Evolutionary conservation across 192 early-diverging fungal species (phyloP).

Genomic region (Pilobolus umbonatus): DNA sequence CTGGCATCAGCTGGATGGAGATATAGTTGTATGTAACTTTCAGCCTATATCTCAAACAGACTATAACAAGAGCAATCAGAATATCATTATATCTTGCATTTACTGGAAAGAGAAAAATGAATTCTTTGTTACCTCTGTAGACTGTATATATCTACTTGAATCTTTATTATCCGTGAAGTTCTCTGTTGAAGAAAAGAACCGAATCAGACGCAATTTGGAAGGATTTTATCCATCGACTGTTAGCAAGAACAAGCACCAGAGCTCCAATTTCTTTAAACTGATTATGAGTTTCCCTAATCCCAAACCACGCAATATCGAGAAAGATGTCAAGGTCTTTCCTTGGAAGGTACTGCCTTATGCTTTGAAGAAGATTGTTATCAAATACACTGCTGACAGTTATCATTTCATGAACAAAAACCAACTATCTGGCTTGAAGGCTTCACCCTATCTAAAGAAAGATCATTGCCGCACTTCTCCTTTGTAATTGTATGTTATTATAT

Average conservation of each 20-base stretch:
- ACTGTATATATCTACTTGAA: constrained; percentile 69
- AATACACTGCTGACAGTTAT: constrained; percentile 49
- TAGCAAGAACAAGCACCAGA: constrained; percentile 65
- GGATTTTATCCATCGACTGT: constrained; percentile 69
- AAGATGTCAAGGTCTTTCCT: constrained; percentile 81
- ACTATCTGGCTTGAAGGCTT: too few species aligned
- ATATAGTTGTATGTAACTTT: constrained; percentile 62
- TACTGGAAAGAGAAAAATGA: constrained; percentile 68
- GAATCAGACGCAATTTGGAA: constrained; percentile 80
- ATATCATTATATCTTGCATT: constrained; percentile 71
- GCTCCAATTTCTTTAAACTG: constrained; percentile 68
- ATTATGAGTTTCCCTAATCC: constrained; percentile 78
- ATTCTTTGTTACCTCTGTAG: constrained; percentile 73
- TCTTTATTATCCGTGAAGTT: constrained; percentile 62
- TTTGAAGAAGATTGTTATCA: constrained; percentile 71
- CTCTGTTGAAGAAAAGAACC: constrained; percentile 76
- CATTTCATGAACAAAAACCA: constrained; percentile 33
- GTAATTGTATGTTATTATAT: too few species aligned
- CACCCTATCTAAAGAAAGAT: too few species aligned
- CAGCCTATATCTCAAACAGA: constrained; percentile 55
- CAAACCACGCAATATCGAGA: constrained; percentile 79
- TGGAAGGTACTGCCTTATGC: constrained; percentile 66
- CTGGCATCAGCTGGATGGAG: constrained; percentile 55
- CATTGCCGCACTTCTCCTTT: too few species aligned
- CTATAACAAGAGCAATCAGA: constrained; percentile 47